Percentiles rank a stretch among this genome's conserved stretches.
phyloP scores from a whole-genome alignment of 1,139 yeast species.

The Pneumocystis oryctolagi region DNA sequence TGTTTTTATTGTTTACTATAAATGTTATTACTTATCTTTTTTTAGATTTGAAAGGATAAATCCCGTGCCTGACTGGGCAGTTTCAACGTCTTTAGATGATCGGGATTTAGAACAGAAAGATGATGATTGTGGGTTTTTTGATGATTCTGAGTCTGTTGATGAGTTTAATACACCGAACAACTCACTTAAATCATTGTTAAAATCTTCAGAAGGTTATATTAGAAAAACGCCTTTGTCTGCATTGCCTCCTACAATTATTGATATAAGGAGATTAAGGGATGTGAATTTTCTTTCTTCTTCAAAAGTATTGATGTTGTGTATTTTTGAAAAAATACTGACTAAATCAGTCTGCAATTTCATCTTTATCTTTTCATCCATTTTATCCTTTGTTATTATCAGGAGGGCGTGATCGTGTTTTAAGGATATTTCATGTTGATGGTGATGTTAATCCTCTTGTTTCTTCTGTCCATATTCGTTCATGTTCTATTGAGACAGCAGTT shows the following conservation, averaged over 20 bases:
- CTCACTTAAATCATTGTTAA: constrained; percentile 42
- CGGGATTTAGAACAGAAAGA: constrained; percentile 19
- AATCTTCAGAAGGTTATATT: constrained; percentile 42
- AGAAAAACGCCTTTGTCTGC: constrained; percentile 33
- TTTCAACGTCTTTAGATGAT: constrained; percentile 25
- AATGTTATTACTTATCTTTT: constrained; percentile 3
- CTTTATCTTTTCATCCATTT: constrained; percentile 67
- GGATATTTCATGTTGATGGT: constrained; percentile 89
- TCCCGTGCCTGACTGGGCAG: constrained; percentile 83
- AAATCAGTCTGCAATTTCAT: constrained; percentile 51
- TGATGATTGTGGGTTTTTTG: constrained; percentile 22
- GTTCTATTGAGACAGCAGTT: constrained; percentile 65
- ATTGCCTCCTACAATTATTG: constrained; percentile 55
- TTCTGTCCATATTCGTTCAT: constrained; percentile 58
- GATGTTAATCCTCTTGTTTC: constrained; percentile 67
- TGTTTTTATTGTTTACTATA: not conserved
- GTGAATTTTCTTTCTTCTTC: constrained; percentile 62
- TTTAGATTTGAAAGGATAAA: constrained; percentile 26
- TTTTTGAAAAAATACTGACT: not conserved
- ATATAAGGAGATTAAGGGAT: constrained; percentile 68
- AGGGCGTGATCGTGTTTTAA: constrained; percentile 78
- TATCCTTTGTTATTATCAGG: constrained; percentile 78
- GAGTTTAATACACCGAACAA: constrained; percentile 29
- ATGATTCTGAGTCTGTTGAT: constrained; percentile 24
- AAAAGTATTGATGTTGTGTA: constrained; percentile 19